Percentiles rank a stretch among this genome's conserved stretches.
Evolutionary conservation across 1,284 basidiomycete genomes (phyloP).

Genomic region (Anthracocystis setariae): DNA sequence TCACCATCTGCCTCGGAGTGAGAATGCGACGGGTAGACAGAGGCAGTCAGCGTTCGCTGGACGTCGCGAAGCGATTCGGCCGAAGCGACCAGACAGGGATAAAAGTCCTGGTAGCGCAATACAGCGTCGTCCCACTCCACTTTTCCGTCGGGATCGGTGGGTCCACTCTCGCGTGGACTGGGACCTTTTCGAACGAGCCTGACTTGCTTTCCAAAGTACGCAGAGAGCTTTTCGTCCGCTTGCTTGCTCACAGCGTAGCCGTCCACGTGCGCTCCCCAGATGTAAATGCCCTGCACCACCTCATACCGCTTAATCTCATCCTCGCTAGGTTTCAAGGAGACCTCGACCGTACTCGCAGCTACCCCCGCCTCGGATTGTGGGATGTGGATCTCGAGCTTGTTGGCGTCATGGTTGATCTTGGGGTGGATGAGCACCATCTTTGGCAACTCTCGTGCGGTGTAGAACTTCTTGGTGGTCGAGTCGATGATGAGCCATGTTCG

Average conservation of each 20-base stretch:
- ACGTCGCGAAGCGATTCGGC: conserved; percentile 54
- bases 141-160: conserved; percentile 36
- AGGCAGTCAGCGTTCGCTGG: conserved; percentile 49
- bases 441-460: conserved; percentile 59
- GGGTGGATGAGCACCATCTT: conserved; percentile 62
- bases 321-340: conserved; percentile 40
- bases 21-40: conserved; percentile 40
- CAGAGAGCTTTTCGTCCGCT: conserved; percentile 53
- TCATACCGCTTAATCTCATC: conserved; percentile 41
- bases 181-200: conserved; percentile 58
- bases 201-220: conserved; percentile 59
- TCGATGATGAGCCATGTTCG: conserved; percentile 64
- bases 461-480: conserved; percentile 49
- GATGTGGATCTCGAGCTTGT: conserved; percentile 51
- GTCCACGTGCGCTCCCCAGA: conserved; percentile 55
- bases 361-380: conserved; percentile 46
- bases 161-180: conserved; percentile 27
- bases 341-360: conserved; percentile 32
- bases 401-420: conserved; percentile 29
- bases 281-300: conserved; percentile 52
- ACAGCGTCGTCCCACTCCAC: conserved; percentile 41
- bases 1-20: neutral
- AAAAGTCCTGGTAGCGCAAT: conserved; percentile 55
- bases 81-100: conserved; percentile 53
- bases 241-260: conserved; percentile 56